A percentile compares a stretch with the other conserved stretches of the same genome.
Conservation (phyloP, 495 filamentous ascomycete species). For the Copromyces sp. region DNA sequence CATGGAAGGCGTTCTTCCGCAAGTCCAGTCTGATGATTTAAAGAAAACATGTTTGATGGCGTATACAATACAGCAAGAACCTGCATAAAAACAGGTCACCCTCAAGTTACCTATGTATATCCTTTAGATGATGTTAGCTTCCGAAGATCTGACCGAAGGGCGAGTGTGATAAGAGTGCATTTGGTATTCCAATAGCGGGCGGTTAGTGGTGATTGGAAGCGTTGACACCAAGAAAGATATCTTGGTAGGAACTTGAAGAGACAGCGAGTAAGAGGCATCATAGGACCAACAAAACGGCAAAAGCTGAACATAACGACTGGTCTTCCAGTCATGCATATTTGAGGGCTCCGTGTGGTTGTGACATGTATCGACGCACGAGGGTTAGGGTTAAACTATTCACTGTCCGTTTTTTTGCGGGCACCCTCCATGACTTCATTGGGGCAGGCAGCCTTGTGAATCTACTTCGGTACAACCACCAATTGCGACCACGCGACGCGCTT, state of each 20-base stretch:
- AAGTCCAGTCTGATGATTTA: not conserved
- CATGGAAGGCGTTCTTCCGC: not conserved
- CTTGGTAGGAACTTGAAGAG: not conserved
- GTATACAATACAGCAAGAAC: not conserved
- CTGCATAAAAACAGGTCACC: not conserved
- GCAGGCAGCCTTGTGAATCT: not conserved
- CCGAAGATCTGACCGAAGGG: not conserved
- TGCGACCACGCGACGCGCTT: not conserved
- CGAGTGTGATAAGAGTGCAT: not conserved
- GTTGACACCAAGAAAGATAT: not conserved
- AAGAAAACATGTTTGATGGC: not conserved
- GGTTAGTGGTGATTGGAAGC: not conserved
- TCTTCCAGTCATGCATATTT: not conserved
- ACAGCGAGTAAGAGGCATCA: not conserved
- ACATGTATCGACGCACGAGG: not conserved
- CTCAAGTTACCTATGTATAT: not conserved
- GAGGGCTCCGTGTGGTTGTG: not conserved
- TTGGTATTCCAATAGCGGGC: not conserved
- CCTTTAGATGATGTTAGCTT: not conserved
- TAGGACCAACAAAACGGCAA: not conserved
- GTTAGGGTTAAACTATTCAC: not conserved
- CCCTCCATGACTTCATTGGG: not conserved
- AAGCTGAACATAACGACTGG: not conserved
- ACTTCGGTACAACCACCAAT: not conserved
- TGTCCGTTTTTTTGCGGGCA: not conserved